Evolutionary conservation across 441 rosid species (phyloP).

Genomic region (Kokia cookei): DNA sequence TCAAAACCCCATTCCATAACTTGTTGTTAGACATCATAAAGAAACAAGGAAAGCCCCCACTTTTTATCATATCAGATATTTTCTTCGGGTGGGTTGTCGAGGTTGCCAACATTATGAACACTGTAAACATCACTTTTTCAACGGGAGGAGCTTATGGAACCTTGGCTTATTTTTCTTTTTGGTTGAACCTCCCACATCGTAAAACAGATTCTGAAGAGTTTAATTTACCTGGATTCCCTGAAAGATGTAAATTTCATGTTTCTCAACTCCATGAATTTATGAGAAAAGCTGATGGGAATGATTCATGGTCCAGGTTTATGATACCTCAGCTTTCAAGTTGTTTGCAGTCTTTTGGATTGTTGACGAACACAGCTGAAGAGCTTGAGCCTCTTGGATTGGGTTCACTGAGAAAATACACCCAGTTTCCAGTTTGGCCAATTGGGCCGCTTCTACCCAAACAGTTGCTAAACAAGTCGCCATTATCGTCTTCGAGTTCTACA

Average conservation of each 20-base stretch:
- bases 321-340: slow-evolving; percentile 26
- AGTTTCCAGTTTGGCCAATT: slow-evolving; percentile 32
- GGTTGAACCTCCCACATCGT: slow-evolving; percentile 41
- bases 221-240: slow-evolving; percentile 33
- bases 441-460: slow-evolving; percentile 38
- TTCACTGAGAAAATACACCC: slow-evolving; percentile 19
- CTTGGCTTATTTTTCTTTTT: slow-evolving; percentile 27
- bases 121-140: slow-evolving; percentile 16
- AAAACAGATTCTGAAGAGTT: slow-evolving; percentile 26
- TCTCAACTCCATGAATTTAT: slow-evolving; percentile 26
- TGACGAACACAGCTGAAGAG: slow-evolving; percentile 33
- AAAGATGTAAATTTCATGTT: slow-evolving; percentile 24
- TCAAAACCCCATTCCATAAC: slow-evolving; percentile 15
- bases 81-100: slow-evolving; percentile 37
- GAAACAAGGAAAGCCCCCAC: slow-evolving; percentile 27
- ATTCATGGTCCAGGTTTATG: slow-evolving; percentile 33
- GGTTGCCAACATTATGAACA: slow-evolving; percentile 25
- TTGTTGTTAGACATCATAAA: slow-evolving; percentile 16
- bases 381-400: slow-evolving; percentile 29
- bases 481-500: background rate
- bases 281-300: slow-evolving; percentile 28
- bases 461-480: slow-evolving; percentile 5
- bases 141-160: slow-evolving; percentile 39
- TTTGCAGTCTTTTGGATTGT: slow-evolving; percentile 24
- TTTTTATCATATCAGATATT: slow-evolving; percentile 31